Percentiles rank a stretch among this genome's conserved stretches.
phyloP scores from a whole-genome alignment of 164 flowering plant species.

The Dillenia turbinata region DNA sequence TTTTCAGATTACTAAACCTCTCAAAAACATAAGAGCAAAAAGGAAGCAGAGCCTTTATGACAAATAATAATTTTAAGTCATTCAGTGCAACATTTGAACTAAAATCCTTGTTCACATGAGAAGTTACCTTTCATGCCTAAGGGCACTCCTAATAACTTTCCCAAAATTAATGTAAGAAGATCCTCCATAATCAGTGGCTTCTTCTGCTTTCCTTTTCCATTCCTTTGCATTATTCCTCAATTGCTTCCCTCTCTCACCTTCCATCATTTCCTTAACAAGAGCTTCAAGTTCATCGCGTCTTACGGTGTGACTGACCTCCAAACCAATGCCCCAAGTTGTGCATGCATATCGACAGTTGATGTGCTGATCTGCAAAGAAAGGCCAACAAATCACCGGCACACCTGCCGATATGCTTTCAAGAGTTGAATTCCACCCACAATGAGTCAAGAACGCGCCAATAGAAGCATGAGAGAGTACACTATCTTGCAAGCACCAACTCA shows the following conservation, averaged over 20 bases:
- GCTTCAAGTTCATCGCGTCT: slow-evolving; percentile 29
- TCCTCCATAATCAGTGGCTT: slow-evolving; percentile 25
- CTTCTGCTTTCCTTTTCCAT: slow-evolving; percentile 29
- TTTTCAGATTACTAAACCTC: too few species aligned
- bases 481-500: slow-evolving; percentile 20
- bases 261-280: slow-evolving; percentile 29
- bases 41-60: too few species aligned
- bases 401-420: slow-evolving; percentile 15
- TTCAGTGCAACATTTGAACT: too few species aligned
- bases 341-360: slow-evolving; percentile 30
- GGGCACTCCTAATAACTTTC: slow-evolving; percentile 10
- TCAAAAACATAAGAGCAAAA: too few species aligned
- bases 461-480: slow-evolving; percentile 14
- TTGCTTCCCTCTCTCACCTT: slow-evolving; percentile 26
- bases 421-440: slow-evolving; percentile 28
- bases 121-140: background rate
- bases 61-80: too few species aligned
- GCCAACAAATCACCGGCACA: slow-evolving; percentile 24
- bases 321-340: slow-evolving; percentile 25
- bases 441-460: slow-evolving; percentile 20
- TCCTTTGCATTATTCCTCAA: slow-evolving; percentile 24
- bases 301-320: slow-evolving; percentile 23
- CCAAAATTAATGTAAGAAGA: slow-evolving; percentile 25
- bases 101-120: too few species aligned
- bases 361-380: slow-evolving; percentile 24